Percentiles rank a stretch among this genome's conserved stretches.
Evolutionary conservation across 192 early-diverging fungal genomes (phyloP).

Genomic region (Dispira simplex): DNA sequence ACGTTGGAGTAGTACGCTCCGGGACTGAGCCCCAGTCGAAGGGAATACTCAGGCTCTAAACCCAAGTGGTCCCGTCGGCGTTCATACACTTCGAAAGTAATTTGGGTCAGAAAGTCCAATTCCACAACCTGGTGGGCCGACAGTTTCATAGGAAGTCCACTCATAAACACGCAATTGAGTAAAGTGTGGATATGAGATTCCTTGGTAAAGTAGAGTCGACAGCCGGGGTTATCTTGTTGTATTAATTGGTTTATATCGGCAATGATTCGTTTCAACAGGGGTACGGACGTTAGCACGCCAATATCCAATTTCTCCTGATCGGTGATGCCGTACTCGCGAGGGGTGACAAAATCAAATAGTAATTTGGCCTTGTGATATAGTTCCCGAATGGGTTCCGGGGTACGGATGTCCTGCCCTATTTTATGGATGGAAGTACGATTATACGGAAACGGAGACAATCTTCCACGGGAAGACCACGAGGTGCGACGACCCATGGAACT

Average conservation of each 20-base stretch:
- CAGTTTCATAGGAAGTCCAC: constrained; percentile 61
- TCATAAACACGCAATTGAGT: constrained; percentile 80
- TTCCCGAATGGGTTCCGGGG: constrained; percentile 33
- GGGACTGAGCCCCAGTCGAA: constrained; percentile 77
- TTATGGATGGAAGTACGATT: neutral
- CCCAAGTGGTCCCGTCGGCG: constrained; percentile 35
- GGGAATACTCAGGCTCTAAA: constrained; percentile 54
- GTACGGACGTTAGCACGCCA: constrained; percentile 57
- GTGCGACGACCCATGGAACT: neutral
- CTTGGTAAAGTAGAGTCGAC: constrained; percentile 89
- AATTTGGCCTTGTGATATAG: constrained; percentile 71
- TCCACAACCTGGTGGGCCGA: constrained; percentile 54
- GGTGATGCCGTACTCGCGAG: constrained; percentile 85
- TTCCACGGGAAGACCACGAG: neutral
- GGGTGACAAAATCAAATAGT: constrained; percentile 87
- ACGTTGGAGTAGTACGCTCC: constrained; percentile 86
- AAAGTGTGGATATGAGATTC: constrained; percentile 87
- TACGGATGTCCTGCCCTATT: neutral
- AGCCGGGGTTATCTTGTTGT: constrained; percentile 26
- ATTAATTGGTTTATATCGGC: constrained; percentile 50
- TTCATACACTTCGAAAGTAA: constrained; percentile 94
- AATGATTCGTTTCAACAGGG: constrained; percentile 66
- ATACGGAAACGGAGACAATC: constrained; percentile 7
- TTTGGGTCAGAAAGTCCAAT: constrained; percentile 93
- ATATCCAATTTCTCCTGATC: constrained; percentile 72